Percentiles rank a stretch among this genome's conserved stretches.
Conservation (phyloP, 768 basidiomycete species). For the Lyophyllum atratum region DNA sequence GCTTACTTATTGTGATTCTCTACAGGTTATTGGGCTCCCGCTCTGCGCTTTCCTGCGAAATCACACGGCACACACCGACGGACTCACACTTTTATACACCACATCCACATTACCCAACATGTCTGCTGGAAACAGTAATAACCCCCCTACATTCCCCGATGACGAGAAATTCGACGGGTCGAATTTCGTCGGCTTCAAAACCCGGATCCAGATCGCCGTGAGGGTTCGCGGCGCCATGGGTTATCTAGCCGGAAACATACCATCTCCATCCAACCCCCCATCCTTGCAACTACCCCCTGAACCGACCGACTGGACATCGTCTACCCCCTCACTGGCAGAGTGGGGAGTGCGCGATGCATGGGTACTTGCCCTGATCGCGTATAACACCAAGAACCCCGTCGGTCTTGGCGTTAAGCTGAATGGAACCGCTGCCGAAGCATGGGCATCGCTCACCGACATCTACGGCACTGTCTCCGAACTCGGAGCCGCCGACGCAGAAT, state of each 20-base stretch:
- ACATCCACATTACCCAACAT: background rate
- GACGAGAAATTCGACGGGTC: background rate
- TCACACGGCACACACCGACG: background rate
- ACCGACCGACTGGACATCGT: background rate
- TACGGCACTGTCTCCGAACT: conserved; percentile 12
- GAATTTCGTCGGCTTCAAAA: background rate
- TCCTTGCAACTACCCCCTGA: background rate
- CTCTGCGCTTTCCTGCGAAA: background rate
- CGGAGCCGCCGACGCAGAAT: conserved; percentile 11
- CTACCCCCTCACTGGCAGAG: background rate
- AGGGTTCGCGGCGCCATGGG: background rate
- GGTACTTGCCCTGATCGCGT: background rate
- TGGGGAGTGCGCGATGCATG: conserved; percentile 6
- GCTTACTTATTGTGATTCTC: background rate
- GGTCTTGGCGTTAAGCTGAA: conserved; percentile 18
- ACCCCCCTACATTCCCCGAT: background rate
- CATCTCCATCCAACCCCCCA: background rate
- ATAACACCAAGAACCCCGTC: conserved; percentile 19
- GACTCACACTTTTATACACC: background rate
- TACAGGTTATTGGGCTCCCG: background rate
- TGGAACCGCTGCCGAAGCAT: conserved; percentile 16
- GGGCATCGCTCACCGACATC: conserved; percentile 13
- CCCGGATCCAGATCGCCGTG: background rate
- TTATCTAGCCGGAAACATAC: background rate
- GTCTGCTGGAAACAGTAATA: background rate